Evolutionary conservation across 1,284 basidiomycete genomes (phyloP).

Genomic region (Cutaneotrichosporon curvatum): DNA sequence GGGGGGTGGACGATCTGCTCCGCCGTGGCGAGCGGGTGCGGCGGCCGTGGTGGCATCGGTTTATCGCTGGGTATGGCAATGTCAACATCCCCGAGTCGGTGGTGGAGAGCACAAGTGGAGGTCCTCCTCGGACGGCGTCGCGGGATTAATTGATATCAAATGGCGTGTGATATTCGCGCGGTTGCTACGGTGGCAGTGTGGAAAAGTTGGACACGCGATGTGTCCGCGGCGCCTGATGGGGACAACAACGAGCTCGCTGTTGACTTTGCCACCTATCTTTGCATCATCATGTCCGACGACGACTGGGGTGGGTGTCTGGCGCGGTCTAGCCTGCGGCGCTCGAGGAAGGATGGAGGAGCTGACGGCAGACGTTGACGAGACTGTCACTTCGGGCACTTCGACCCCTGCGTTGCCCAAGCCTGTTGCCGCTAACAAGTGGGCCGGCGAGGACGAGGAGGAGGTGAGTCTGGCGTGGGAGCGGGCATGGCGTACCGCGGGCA

Average conservation of each 20-base stretch:
- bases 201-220: constrained; percentile 17
- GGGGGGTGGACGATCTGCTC: constrained; percentile 71
- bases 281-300: constrained; percentile 32
- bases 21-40: constrained; percentile 78
- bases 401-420: constrained; percentile 48
- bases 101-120: constrained; percentile 2
- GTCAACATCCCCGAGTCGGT: neutral
- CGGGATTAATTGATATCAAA: neutral
- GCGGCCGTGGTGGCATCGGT: constrained; percentile 48
- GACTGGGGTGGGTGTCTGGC: constrained; percentile 34
- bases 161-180: neutral
- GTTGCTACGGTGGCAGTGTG: neutral
- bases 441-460: constrained; percentile 81
- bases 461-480: constrained; percentile 44
- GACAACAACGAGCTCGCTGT: constrained; percentile 1
- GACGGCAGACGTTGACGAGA: constrained; percentile 48
- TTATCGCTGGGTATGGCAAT: neutral
- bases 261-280: neutral
- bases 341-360: neutral
- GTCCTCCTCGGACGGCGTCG: neutral
- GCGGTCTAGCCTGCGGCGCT: neutral
- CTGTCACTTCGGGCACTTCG: constrained; percentile 42
- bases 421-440: constrained; percentile 56
- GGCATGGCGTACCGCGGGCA: no score
- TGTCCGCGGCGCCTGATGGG: no score